Evolutionary conservation across 768 basidiomycete genomes (phyloP).

Genomic region (Lactarius sanguifluus): DNA sequence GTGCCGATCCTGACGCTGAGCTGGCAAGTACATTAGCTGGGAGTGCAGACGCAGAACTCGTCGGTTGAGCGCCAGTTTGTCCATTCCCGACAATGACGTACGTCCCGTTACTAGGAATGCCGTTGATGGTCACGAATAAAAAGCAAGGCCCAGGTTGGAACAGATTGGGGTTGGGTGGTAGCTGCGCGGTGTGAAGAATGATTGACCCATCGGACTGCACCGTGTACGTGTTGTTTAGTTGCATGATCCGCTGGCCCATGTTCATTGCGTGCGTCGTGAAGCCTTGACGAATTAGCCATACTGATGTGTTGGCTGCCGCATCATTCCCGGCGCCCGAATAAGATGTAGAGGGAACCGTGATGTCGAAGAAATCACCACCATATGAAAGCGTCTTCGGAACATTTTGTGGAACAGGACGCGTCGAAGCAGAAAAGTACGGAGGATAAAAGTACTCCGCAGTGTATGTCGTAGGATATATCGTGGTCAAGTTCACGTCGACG

Average conservation of each 20-base stretch:
- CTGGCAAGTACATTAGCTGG: constrained; percentile 50
- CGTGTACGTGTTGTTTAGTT: constrained; percentile 84
- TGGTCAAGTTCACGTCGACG: constrained; percentile 68
- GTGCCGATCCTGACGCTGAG: constrained; percentile 41
- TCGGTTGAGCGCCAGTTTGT: constrained; percentile 69
- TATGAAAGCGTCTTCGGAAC: constrained; percentile 77
- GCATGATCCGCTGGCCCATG: constrained; percentile 79
- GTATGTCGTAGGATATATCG: constrained; percentile 73
- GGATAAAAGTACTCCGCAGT: constrained; percentile 90
- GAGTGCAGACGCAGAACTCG: constrained; percentile 42
- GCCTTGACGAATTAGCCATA: constrained; percentile 80
- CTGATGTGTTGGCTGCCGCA: constrained; percentile 70
- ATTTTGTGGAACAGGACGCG: constrained; percentile 68
- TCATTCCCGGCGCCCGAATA: constrained; percentile 67
- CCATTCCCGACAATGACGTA: constrained; percentile 80
- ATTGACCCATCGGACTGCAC: constrained; percentile 77
- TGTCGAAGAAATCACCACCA: constrained; percentile 78
- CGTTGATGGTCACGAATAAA: constrained; percentile 79
- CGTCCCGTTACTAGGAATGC: constrained; percentile 79
- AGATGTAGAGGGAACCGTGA: constrained; percentile 63
- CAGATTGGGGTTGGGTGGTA: constrained; percentile 80
- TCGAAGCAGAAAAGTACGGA: constrained; percentile 69
- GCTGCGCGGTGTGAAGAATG: constrained; percentile 75
- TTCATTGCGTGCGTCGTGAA: constrained; percentile 87
- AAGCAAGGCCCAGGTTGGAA: constrained; percentile 89